Percentiles rank a stretch among this genome's conserved stretches.
These are phyloP conservation scores for Trypanosoma vivax DNA, from an alignment of 208 protist species.

Conservation along the genomic window DNA sequence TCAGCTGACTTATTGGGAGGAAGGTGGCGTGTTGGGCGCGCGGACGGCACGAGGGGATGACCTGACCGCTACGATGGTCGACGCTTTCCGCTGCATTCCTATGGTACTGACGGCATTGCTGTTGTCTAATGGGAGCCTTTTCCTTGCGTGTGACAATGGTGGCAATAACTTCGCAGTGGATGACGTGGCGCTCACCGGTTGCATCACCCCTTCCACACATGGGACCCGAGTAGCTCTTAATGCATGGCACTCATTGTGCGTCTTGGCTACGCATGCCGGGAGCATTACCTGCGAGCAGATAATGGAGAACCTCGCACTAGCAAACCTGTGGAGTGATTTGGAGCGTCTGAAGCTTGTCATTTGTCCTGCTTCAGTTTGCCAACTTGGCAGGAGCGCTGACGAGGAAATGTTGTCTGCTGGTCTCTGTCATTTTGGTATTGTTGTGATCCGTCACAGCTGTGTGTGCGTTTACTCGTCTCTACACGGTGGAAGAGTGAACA, in stretches of 20 bases:
- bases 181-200: constrained; percentile 33
- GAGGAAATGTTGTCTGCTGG: constrained; percentile 65
- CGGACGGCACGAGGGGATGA: not conserved
- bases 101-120: constrained; percentile 42
- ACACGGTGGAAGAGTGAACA: constrained; percentile 29
- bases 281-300: constrained; percentile 38
- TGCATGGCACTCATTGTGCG: constrained; percentile 37
- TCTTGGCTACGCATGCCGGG: constrained; percentile 52
- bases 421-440: constrained; percentile 42
- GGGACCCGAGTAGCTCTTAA: constrained; percentile 40
- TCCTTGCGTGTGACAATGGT: constrained; percentile 35
- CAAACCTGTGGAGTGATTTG: constrained; percentile 43
- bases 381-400: constrained; percentile 43
- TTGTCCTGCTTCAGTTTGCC: constrained; percentile 26
- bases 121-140: constrained; percentile 43
- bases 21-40: constrained; percentile 17
- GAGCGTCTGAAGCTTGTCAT: constrained; percentile 20
- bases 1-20: constrained; percentile 16
- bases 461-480: constrained; percentile 35
- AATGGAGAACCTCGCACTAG: constrained; percentile 20
- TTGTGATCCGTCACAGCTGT: constrained; percentile 62
- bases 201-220: constrained; percentile 20
- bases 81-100: constrained; percentile 25
- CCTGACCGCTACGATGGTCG: constrained; percentile 34
- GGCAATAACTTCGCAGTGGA: constrained; percentile 38